A percentile compares a stretch with the other conserved stretches of the same genome.
phyloP scores from a whole-genome alignment of 805 yeast species.

The Naumovozyma baii region DNA sequence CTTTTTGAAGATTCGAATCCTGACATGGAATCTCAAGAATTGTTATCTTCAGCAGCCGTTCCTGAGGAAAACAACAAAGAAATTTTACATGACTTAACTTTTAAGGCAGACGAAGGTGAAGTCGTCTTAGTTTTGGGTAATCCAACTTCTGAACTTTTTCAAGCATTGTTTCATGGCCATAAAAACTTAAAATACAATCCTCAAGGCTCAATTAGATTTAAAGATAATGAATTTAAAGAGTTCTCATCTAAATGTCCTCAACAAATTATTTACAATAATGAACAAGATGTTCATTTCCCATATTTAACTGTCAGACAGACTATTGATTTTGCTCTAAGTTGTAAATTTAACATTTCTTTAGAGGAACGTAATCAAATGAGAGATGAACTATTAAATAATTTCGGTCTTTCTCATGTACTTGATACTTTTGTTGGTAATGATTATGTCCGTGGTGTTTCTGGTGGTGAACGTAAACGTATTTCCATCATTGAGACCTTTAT shows the following conservation, averaged over 20 bases:
- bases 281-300: conserved; percentile 50
- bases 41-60: conserved; percentile 1
- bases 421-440: conserved; percentile 57
- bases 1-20: neutral
- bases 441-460: conserved; percentile 54
- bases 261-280: conserved; percentile 35
- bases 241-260: conserved; percentile 20
- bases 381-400: conserved; percentile 24
- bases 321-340: conserved; percentile 43
- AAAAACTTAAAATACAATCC: conserved; percentile 15
- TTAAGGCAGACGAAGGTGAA: conserved; percentile 21
- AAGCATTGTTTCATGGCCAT: conserved; percentile 16
- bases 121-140: conserved; percentile 22
- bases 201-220: conserved; percentile 16
- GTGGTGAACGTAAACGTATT: conserved; percentile 60
- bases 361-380: conserved; percentile 21
- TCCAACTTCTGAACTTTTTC: conserved; percentile 19
- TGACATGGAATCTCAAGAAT: neutral
- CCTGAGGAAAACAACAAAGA: neutral
- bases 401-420: conserved; percentile 43
- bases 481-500: conserved; percentile 50
- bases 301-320: conserved; percentile 48
- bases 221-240: conserved; percentile 15
- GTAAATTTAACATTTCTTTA: conserved; percentile 29
- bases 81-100: conserved; percentile 13